These are phyloP conservation scores for Boletus reticulatus DNA, from an alignment of 768 basidiomycete species.

Conservation along the genomic window DNA sequence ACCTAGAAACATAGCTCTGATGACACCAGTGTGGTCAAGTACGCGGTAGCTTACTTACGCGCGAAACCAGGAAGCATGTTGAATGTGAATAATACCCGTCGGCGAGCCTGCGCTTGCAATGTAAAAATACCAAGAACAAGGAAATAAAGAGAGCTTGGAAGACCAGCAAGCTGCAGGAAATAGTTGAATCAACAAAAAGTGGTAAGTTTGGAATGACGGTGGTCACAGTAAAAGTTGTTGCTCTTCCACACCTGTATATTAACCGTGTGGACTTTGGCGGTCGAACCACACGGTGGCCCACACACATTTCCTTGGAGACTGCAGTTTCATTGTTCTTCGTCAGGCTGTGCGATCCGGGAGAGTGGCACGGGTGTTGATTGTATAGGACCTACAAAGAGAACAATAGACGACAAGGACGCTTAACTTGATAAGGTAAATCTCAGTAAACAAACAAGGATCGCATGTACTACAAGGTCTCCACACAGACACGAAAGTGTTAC, in stretches of 20 bases:
- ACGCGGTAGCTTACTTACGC: constrained; percentile 16
- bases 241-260: not conserved
- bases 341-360: not conserved
- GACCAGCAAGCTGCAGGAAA: constrained; percentile 26
- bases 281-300: not conserved
- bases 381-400: constrained; percentile 17
- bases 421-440: constrained; percentile 16
- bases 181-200: not conserved
- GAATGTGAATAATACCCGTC: not conserved
- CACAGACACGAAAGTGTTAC: not conserved
- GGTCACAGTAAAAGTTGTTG: not conserved
- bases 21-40: not conserved
- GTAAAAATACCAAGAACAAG: not conserved
- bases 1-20: constrained; percentile 25
- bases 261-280: not conserved
- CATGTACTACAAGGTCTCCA: constrained; percentile 7
- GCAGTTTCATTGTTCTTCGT: constrained; percentile 24
- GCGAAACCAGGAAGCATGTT: constrained; percentile 29
- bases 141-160: constrained; percentile 13
- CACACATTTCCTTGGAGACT: constrained; percentile 25
- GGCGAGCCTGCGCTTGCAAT: constrained; percentile 24
- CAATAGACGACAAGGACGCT: constrained; percentile 19
- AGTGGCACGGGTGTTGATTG: constrained; percentile 1
- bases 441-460: constrained; percentile 8
- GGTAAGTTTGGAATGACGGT: too few species aligned